These are phyloP conservation scores for Verticillium zaregamsianum DNA, from an alignment of 2,329 filamentous ascomycete species.

Conservation along the genomic window DNA sequence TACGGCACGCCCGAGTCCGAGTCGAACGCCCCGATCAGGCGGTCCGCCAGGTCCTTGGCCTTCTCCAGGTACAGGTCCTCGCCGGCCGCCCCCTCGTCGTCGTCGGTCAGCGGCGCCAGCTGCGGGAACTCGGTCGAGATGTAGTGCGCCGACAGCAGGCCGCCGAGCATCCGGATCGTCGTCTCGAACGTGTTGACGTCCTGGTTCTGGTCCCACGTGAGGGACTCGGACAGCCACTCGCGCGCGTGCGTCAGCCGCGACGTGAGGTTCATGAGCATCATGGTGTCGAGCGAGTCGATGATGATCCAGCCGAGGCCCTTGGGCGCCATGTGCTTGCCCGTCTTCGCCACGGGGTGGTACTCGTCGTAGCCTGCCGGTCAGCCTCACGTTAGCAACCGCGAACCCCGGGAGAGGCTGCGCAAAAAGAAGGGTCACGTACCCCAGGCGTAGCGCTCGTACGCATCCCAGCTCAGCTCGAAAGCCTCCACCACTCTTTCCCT, in stretches of 20 bases:
- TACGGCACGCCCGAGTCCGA: slow-evolving; percentile 82
- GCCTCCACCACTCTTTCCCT: slow-evolving; percentile 81
- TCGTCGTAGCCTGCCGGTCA: slow-evolving; percentile 66
- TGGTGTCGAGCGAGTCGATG: slow-evolving; percentile 88
- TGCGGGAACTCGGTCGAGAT: slow-evolving; percentile 78
- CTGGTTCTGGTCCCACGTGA: slow-evolving; percentile 88
- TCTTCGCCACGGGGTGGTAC: slow-evolving; percentile 79
- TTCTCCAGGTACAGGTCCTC: slow-evolving; percentile 96
- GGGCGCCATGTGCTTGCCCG: slow-evolving; percentile 76
- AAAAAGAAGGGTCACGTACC: slow-evolving; percentile 50
- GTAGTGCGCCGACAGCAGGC: slow-evolving; percentile 89
- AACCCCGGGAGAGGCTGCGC: not conserved
- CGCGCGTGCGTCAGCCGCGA: slow-evolving; percentile 77
- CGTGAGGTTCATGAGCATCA: slow-evolving; percentile 98
- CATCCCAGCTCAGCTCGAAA: slow-evolving; percentile 88
- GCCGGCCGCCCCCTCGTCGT: slow-evolving; percentile 67
- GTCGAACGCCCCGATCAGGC: slow-evolving; percentile 82
- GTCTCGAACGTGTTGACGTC: slow-evolving; percentile 98
- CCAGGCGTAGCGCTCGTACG: slow-evolving; percentile 91
- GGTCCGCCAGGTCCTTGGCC: slow-evolving; percentile 86
- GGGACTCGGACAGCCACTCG: slow-evolving; percentile 77
- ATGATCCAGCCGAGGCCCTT: slow-evolving; percentile 97
- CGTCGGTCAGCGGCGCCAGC: slow-evolving; percentile 69
- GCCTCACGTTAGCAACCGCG: slow-evolving; percentile 19
- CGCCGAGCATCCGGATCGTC: slow-evolving; percentile 95